phyloP scores from a whole-genome alignment of 1,139 yeast species.

The Pichia sp. region DNA sequence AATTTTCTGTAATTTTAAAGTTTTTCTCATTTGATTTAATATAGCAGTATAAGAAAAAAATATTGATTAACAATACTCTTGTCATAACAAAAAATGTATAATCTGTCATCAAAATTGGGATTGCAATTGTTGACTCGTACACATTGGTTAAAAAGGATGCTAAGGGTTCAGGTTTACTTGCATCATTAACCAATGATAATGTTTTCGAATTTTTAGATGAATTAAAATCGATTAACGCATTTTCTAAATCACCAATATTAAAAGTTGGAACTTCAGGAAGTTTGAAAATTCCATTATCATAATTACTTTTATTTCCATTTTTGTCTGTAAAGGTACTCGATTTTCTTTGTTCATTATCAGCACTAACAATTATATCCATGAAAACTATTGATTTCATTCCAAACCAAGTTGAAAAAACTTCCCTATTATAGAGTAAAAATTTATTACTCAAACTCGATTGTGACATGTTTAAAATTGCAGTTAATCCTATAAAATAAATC shows the following conservation, averaged over 20 bases:
- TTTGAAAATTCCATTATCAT: neutral
- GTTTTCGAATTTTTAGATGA: neutral
- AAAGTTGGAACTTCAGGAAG: neutral
- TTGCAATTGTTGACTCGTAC: slow-evolving; percentile 6
- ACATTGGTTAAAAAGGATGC: slow-evolving; percentile 7
- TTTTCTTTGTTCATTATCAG: neutral
- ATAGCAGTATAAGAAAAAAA: slow-evolving; percentile 11
- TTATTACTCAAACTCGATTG: slow-evolving; percentile 1
- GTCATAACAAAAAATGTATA: slow-evolving; percentile 13
- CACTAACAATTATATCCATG: neutral
- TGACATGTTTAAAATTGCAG: slow-evolving; percentile 3
- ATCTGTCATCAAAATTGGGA: slow-evolving; percentile 6
- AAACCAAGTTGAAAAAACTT: slow-evolving; percentile 10
- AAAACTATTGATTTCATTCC: slow-evolving; percentile 4
- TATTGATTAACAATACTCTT: slow-evolving; percentile 6
- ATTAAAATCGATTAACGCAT: neutral
- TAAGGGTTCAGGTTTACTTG: neutral
- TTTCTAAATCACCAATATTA: slow-evolving; percentile 3
- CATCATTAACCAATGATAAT: neutral
- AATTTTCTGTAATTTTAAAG: slow-evolving; percentile 1
- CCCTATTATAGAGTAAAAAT: slow-evolving; percentile 9
- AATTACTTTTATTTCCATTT: neutral
- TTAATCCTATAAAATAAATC: slow-evolving; percentile 2
- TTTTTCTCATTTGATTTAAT: slow-evolving; percentile 2
- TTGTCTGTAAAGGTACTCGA: neutral